These are phyloP conservation scores for Lyophyllum shimeji DNA, from an alignment of 768 basidiomycete genomes.

Conservation along the genomic window DNA sequence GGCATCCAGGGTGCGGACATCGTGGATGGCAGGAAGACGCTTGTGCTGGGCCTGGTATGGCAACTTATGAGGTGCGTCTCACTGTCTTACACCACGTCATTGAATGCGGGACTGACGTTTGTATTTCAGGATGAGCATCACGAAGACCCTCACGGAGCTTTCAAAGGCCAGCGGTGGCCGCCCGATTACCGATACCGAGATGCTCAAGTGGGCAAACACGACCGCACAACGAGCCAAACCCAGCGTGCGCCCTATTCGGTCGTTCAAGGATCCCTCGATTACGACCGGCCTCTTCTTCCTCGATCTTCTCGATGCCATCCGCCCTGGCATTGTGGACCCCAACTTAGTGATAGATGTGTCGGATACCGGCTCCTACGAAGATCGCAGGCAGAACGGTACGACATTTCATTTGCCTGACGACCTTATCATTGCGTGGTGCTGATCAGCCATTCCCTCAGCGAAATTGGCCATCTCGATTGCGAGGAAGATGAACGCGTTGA, in stretches of 20 bases:
- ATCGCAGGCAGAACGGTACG: constrained; percentile 89
- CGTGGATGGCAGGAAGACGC: constrained; percentile 88
- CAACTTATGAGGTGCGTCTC: constrained; percentile 84
- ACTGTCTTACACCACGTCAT: background rate
- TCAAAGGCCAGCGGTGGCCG: constrained; percentile 68
- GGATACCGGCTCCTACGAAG: constrained; percentile 73
- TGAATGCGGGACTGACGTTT: background rate
- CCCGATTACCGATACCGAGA: constrained; percentile 88
- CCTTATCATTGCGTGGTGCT: background rate
- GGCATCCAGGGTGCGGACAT: constrained; percentile 98
- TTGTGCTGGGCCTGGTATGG: constrained; percentile 97
- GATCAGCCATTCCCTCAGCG: constrained; percentile 45
- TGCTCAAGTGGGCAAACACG: constrained; percentile 94
- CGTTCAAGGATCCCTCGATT: constrained; percentile 91
- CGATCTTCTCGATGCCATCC: constrained; percentile 85
- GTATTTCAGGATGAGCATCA: constrained; percentile 72
- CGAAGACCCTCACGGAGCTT: constrained; percentile 81
- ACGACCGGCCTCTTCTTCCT: constrained; percentile 92
- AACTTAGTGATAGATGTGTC: constrained; percentile 65
- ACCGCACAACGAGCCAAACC: constrained; percentile 76
- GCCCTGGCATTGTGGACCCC: constrained; percentile 95
- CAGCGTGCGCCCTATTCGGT: constrained; percentile 65
- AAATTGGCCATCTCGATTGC: constrained; percentile 98
- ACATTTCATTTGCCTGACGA: constrained; percentile 8
- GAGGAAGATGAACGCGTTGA: constrained; percentile 94